Evolutionary conservation across 2,329 filamentous ascomycete species (phyloP).

Genomic region (Coniochaeta hoffmannii): DNA sequence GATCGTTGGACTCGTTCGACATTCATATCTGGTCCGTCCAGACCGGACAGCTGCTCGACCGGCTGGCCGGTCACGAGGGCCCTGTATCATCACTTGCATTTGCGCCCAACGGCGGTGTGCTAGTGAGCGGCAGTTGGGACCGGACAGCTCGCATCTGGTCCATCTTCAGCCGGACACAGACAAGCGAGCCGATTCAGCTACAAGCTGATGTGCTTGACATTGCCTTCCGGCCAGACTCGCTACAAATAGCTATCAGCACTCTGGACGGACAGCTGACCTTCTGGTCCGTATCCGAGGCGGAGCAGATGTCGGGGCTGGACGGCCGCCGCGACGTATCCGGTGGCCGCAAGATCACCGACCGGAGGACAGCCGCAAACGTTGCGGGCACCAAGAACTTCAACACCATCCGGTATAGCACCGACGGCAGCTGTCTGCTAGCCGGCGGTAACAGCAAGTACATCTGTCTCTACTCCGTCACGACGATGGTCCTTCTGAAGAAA

Average conservation of each 20-base stretch:
- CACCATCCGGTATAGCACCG: constrained; percentile 82
- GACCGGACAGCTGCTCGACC: constrained; percentile 89
- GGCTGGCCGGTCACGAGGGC: constrained; percentile 85
- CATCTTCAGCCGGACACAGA: constrained; percentile 89
- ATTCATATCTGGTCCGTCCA: constrained; percentile 99
- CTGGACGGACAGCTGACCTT: constrained; percentile 92
- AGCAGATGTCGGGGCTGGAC: constrained; percentile 80
- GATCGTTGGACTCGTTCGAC: constrained; percentile 92
- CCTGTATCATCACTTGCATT: constrained; percentile 86
- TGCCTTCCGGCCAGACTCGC: constrained; percentile 80
- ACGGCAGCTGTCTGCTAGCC: constrained; percentile 83
- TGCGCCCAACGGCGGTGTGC: constrained; percentile 71
- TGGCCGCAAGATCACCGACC: constrained; percentile 80
- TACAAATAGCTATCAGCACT: constrained; percentile 85
- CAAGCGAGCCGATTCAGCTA: constrained; percentile 85
- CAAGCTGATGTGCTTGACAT: constrained; percentile 86
- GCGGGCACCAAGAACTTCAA: constrained; percentile 86
- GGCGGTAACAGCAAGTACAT: constrained; percentile 98
- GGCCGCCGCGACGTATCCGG: constrained; percentile 89
- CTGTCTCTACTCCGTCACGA: constrained; percentile 90
- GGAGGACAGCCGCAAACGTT: constrained; percentile 83
- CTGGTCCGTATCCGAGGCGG: constrained; percentile 84
- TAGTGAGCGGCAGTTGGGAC: constrained; percentile 95
- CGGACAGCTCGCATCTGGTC: constrained; percentile 93
- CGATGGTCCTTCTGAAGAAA: constrained; percentile 86